These are phyloP conservation scores for Parastagonospora nodorum DNA, from an alignment of 2,329 filamentous ascomycete genomes.

Conservation along the genomic window DNA sequence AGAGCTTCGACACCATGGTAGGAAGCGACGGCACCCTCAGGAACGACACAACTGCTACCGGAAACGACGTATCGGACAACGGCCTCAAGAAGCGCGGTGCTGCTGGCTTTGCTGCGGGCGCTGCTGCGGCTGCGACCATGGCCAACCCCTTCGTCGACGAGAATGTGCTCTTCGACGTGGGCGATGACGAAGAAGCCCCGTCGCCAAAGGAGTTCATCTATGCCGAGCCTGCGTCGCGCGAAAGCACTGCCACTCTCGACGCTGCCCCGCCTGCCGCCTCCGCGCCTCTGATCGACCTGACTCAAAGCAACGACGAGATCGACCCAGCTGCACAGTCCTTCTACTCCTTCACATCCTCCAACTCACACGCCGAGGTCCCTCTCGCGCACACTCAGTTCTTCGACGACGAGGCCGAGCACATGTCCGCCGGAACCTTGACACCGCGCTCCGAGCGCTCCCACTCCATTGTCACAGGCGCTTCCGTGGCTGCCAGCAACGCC, in stretches of 20 bases:
- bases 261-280: slow-evolving; percentile 16
- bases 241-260: slow-evolving; percentile 38
- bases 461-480: slow-evolving; percentile 30
- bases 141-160: slow-evolving; percentile 54
- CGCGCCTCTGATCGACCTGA: slow-evolving; percentile 40
- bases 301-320: slow-evolving; percentile 21
- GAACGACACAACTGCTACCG: slow-evolving; percentile 31
- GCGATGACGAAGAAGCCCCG: slow-evolving; percentile 36
- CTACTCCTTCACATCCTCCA: slow-evolving; percentile 41
- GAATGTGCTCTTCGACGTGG: slow-evolving; percentile 50
- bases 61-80: slow-evolving; percentile 20
- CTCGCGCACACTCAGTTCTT: slow-evolving; percentile 6
- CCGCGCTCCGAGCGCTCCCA: slow-evolving; percentile 43
- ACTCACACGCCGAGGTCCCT: slow-evolving; percentile 14
- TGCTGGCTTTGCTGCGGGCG: slow-evolving; percentile 48
- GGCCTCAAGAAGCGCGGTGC: slow-evolving; percentile 36
- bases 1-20: slow-evolving; percentile 50
- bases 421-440: slow-evolving; percentile 46
- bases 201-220: slow-evolving; percentile 34
- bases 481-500: slow-evolving; percentile 34
- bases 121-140: slow-evolving; percentile 35
- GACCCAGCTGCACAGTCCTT: slow-evolving; percentile 42
- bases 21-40: slow-evolving; percentile 47
- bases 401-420: slow-evolving; percentile 31
- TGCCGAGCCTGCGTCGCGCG: slow-evolving; percentile 29